Conservation (phyloP, 306 rosid species). For the Sesbania bispinosa region DNA sequence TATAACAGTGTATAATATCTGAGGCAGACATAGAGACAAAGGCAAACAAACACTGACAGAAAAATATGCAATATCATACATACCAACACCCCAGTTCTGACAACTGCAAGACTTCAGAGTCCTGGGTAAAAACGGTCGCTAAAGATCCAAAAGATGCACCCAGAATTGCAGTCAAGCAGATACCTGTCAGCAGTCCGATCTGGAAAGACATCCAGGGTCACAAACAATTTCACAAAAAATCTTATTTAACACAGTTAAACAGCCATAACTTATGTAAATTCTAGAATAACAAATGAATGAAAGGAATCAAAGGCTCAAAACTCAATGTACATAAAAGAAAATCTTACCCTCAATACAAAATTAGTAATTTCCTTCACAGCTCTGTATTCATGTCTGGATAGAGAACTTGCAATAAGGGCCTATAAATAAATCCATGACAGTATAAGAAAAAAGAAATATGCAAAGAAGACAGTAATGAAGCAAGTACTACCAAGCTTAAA, state of each 20-base stretch:
- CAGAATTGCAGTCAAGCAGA: constrained; percentile 64
- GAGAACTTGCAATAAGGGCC: constrained; percentile 86
- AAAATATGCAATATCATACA: constrained; percentile 25
- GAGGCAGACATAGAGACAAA: constrained; percentile 1
- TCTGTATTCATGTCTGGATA: constrained; percentile 76
- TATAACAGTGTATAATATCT: constrained; percentile 8
- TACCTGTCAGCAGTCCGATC: constrained; percentile 75
- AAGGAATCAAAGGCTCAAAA: constrained; percentile 19
- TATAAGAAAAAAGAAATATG: constrained; percentile 21
- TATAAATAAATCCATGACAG: constrained; percentile 30
- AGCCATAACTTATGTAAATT: neutral
- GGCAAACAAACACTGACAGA: constrained; percentile 2
- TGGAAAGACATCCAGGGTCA: constrained; percentile 41
- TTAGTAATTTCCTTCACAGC: constrained; percentile 65
- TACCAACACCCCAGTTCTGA: constrained; percentile 73
- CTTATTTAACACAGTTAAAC: constrained; percentile 15
- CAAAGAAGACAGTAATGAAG: neutral
- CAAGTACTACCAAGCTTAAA: neutral
- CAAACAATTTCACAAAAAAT: constrained; percentile 16
- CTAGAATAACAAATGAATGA: neutral
- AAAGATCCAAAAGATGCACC: constrained; percentile 78
- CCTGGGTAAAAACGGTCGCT: constrained; percentile 79
- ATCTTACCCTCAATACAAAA: constrained; percentile 56
- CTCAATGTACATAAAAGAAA: constrained; percentile 6
- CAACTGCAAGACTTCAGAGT: constrained; percentile 71